phyloP scores from a whole-genome alignment of 331 rosid species.

The Arachis monticola region DNA sequence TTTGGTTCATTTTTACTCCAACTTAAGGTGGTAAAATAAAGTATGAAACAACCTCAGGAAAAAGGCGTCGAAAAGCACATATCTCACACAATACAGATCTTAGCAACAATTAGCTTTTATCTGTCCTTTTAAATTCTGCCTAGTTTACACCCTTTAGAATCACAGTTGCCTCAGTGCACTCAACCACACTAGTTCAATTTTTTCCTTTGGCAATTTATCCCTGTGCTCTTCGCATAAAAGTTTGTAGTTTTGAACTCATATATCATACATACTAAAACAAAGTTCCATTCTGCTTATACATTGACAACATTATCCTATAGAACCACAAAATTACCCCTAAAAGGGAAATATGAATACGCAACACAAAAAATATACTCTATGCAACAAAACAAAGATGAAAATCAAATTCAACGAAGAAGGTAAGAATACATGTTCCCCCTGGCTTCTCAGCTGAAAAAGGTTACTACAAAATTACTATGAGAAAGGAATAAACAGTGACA shows the following conservation, averaged over 20 bases:
- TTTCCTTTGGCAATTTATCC: background rate
- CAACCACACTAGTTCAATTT: background rate
- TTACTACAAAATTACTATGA: background rate
- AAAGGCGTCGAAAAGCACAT: background rate
- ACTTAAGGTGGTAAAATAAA: background rate
- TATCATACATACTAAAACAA: background rate
- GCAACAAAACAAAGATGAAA: background rate
- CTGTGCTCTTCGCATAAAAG: background rate
- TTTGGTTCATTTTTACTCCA: background rate
- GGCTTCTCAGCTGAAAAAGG: background rate
- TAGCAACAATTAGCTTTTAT: background rate
- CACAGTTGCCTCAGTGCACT: slow-evolving; percentile 4
- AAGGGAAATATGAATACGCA: background rate
- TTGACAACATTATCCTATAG: slow-evolving; percentile 1
- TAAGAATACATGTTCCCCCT: background rate
- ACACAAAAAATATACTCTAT: background rate
- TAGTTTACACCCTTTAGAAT: background rate
- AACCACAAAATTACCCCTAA: background rate
- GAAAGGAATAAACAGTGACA: background rate
- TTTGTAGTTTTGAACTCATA: background rate
- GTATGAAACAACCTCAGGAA: background rate
- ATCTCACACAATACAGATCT: background rate
- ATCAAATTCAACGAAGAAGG: background rate
- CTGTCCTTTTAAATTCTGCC: background rate
- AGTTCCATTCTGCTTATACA: background rate